Percentiles rank a stretch among this genome's conserved stretches.
Evolutionary conservation across 768 basidiomycete species (phyloP).

Genomic region (Mycena polygramma): DNA sequence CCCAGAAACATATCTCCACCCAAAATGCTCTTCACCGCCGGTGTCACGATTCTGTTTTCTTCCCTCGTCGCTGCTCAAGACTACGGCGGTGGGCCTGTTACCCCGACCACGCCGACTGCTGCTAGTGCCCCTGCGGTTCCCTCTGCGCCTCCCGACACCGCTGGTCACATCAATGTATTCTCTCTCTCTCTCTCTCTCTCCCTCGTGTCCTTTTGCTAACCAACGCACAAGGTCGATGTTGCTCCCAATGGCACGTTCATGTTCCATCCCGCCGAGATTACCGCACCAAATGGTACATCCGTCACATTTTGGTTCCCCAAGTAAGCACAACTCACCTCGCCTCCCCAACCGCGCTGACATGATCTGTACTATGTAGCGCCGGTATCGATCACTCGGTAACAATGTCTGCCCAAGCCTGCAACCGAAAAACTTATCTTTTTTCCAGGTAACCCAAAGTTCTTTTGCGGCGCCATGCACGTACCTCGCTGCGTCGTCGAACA

Average conservation of each 20-base stretch:
- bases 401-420: neutral
- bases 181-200: too few relatives aligned
- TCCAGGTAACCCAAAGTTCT: constrained; percentile 63
- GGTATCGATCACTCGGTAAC: constrained; percentile 57
- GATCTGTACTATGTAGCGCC: constrained; percentile 45
- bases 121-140: constrained; percentile 49
- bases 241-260: constrained; percentile 51
- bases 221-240: constrained; percentile 57
- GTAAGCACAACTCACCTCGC: constrained; percentile 44
- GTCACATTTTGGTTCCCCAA: constrained; percentile 68
- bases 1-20: neutral
- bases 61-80: constrained; percentile 53
- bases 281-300: constrained; percentile 61
- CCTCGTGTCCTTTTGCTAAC: too few relatives aligned
- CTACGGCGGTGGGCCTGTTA: constrained; percentile 31
- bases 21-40: constrained; percentile 48
- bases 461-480: constrained; percentile 67
- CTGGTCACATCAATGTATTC: constrained; percentile 52
- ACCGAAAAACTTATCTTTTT: neutral
- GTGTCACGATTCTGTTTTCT: constrained; percentile 38
- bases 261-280: constrained; percentile 62
- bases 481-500: constrained; percentile 54
- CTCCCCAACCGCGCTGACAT: too few relatives aligned
- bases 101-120: constrained; percentile 41
- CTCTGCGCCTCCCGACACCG: constrained; percentile 54